phyloP scores from a whole-genome alignment of 441 rosid species.

The Jatropha multifida region DNA sequence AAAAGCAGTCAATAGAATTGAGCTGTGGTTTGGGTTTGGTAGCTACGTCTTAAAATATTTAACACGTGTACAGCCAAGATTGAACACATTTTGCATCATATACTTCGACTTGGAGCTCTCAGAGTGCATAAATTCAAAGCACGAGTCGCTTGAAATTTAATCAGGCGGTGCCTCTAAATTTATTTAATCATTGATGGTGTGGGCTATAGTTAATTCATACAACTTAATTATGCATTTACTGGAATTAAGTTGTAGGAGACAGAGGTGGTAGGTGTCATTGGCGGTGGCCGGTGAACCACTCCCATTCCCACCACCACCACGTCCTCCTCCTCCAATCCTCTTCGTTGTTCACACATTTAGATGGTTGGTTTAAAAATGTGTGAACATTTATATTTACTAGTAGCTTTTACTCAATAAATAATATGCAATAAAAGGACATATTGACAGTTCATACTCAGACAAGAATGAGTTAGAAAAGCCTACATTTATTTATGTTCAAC shows the following conservation, averaged over 20 bases:
- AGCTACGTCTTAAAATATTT: not conserved
- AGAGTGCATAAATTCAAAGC: not conserved
- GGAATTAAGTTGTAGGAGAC: slow-evolving; percentile 12
- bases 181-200: not conserved
- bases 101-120: not conserved
- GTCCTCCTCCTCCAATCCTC: not conserved
- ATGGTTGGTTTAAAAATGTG: not conserved
- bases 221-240: slow-evolving; percentile 15
- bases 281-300: slow-evolving; percentile 32
- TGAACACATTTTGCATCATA: not conserved
- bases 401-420: not conserved
- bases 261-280: slow-evolving; percentile 2
- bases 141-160: not conserved
- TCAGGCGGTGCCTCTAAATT: slow-evolving; percentile 32
- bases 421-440: not conserved
- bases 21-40: not conserved
- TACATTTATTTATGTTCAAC: too few species aligned
- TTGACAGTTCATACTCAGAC: not conserved
- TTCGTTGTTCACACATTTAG: not conserved
- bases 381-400: not conserved
- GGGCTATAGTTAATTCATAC: not conserved
- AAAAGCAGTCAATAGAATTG: slow-evolving; percentile 9
- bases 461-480: not conserved
- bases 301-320: slow-evolving; percentile 8
- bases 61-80: not conserved